Base-by-base conservation (phyloP, 2,329 filamentous ascomycete genomes). In the Proliferodiscus dingleyae region DNA sequence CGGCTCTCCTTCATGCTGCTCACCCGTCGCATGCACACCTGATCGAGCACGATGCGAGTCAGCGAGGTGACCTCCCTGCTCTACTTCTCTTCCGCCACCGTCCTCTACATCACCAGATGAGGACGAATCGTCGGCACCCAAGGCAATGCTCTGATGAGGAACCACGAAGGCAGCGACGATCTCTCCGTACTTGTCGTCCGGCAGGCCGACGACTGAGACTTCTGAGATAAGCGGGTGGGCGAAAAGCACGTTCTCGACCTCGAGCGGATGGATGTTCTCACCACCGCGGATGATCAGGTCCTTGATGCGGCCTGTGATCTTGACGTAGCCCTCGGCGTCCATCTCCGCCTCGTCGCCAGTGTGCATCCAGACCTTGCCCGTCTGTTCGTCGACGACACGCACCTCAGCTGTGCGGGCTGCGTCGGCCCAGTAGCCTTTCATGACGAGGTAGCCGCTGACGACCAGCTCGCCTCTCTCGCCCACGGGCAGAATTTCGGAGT, bases 261-360 rank as follows among this genome's bases (percentile, higher is more conserved):
- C 93, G 5, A 95, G 73, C 0, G 93, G 93, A 64, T 95, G 88
- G 45, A 96, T 95, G 64, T 98, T 98, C 65, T 97, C 93, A 19
- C 93, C 93, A 22, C 87, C 91, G 21, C 89, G 80, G 62, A 97
- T 97, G 58, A 98, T 96, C 44, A 97, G 68, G 63, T 98, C 93
- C 67, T 97, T 97, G 62, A 95, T 91, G 13, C 90, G 76, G 3
- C 90, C 89, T 1, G 89, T 96, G 61, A 97, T 95, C 56, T 79
- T 78, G 2, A 96, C 79, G 62, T 89, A 97, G 2, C 91, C 93
- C 22, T 89, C 75, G 4, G 68, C 72, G 50, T 94, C 88, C 78
- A 97, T 94, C 42, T 72, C 70, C 2, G 89, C 93, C 70, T 97
- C 91, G 61, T 98, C 93, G 16, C 93, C 93, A 0, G 86, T 94